A percentile compares a stretch with the other conserved stretches of the same genome.
phyloP scores from a whole-genome alignment of 306 rosid genomes.

The Cucumis sativus region Cucumber_9930_V3 NC_026661.2:10487001-10487500 shows the following conservation, averaged over 20 bases:
- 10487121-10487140: conserved; percentile 56
- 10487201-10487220: conserved; percentile 89
- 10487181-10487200: conserved; percentile 89
- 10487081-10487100: conserved; percentile 76
- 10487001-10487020: conserved; percentile 75
- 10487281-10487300: conserved; percentile 85
- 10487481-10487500: conserved; percentile 55
- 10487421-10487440: conserved; percentile 32
- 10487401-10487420: conserved; percentile 43
- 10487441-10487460: conserved; percentile 59
- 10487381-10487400: conserved; percentile 63
- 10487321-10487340: conserved; percentile 91
- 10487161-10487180: conserved; percentile 59
- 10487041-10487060: conserved; percentile 66
- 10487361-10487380: conserved; percentile 77
- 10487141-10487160: conserved; percentile 83
- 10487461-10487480: conserved; percentile 39
- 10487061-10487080: conserved; percentile 67
- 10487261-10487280: conserved; percentile 81
- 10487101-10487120: conserved; percentile 73
- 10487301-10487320: conserved; percentile 99
- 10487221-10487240: conserved; percentile 62
- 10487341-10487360: conserved; percentile 84
- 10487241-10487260: conserved; percentile 55
- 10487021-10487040: conserved; percentile 57